phyloP scores from a whole-genome alignment of 1,284 basidiomycete genomes.

The Tranzscheliella williamsii region DNA sequence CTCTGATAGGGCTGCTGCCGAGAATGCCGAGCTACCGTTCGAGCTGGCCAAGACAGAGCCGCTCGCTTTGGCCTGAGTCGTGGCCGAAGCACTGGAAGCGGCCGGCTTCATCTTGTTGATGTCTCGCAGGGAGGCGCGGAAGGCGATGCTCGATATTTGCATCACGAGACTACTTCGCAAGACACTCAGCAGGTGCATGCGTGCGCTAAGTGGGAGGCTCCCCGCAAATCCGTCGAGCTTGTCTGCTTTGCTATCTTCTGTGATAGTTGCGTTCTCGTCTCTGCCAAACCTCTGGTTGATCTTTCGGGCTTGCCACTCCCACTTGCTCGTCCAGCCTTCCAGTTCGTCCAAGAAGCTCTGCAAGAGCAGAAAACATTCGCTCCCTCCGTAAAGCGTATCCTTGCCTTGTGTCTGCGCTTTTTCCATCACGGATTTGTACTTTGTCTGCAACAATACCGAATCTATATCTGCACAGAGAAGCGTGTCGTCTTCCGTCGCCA shows the following conservation, averaged over 20 bases:
- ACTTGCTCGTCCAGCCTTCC: constrained; percentile 27
- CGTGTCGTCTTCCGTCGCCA: constrained; percentile 26
- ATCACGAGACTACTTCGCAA: constrained; percentile 38
- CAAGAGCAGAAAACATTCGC: constrained; percentile 32
- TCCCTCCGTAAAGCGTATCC: constrained; percentile 23
- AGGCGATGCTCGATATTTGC: constrained; percentile 40
- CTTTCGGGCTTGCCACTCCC: constrained; percentile 36
- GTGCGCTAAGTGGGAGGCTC: constrained; percentile 10
- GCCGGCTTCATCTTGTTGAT: constrained; percentile 34
- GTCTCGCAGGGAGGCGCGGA: constrained; percentile 31
- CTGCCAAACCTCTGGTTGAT: constrained; percentile 21
- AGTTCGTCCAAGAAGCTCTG: constrained; percentile 38
- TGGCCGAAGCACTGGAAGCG: constrained; percentile 3
- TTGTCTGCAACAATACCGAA: constrained; percentile 36
- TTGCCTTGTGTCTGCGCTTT: constrained; percentile 32
- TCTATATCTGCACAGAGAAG: constrained; percentile 38
- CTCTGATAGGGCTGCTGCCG: constrained; percentile 16
- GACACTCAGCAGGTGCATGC: constrained; percentile 27
- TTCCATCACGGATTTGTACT: constrained; percentile 44
- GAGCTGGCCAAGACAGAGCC: not conserved
- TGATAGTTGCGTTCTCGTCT: too few relatives aligned
- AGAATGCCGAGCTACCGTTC: constrained; percentile 5
- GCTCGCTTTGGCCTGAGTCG: not conserved
- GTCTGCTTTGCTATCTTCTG: too few relatives aligned
- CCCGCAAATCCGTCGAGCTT: constrained; percentile 1